Conservation (phyloP, 768 basidiomycete genomes). For the Pluteus cervinus region DNA sequence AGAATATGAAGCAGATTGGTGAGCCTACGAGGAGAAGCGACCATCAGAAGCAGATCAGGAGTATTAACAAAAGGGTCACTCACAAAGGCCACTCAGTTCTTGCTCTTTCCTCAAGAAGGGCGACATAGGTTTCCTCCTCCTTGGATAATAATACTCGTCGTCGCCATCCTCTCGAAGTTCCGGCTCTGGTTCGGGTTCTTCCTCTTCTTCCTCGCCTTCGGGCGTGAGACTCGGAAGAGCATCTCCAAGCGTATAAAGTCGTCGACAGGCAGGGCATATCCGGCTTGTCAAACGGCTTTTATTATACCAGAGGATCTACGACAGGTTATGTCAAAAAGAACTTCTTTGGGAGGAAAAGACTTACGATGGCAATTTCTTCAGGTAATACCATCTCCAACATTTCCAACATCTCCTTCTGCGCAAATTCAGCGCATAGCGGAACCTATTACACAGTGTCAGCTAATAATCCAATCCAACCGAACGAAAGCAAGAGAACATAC, state of each 20-base stretch:
- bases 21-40: conserved; percentile 44
- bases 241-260: conserved; percentile 69
- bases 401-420: conserved; percentile 66
- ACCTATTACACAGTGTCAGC: conserved; percentile 26
- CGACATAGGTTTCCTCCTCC: conserved; percentile 9
- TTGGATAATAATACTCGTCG: too few relatives aligned
- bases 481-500: conserved; percentile 16
- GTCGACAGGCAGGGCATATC: conserved; percentile 73
- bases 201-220: conserved; percentile 10
- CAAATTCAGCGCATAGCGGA: conserved; percentile 70
- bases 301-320: conserved; percentile 79
- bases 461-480: not conserved
- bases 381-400: conserved; percentile 69
- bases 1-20: conserved; percentile 69
- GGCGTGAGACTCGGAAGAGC: conserved; percentile 42
- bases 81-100: conserved; percentile 72
- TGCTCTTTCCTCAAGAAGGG: conserved; percentile 53
- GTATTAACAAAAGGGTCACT: conserved; percentile 17
- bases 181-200: conserved; percentile 5
- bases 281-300: conserved; percentile 67
- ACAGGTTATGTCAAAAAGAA: conserved; percentile 1
- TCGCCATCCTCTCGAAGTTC: too few relatives aligned
- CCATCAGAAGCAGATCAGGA: conserved; percentile 2
- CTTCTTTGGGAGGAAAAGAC: conserved; percentile 15
- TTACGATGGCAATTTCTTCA: conserved; percentile 64